Evolutionary conservation across 345 rosid species (phyloP).

Genomic region (Durio zibethinus): DNA sequence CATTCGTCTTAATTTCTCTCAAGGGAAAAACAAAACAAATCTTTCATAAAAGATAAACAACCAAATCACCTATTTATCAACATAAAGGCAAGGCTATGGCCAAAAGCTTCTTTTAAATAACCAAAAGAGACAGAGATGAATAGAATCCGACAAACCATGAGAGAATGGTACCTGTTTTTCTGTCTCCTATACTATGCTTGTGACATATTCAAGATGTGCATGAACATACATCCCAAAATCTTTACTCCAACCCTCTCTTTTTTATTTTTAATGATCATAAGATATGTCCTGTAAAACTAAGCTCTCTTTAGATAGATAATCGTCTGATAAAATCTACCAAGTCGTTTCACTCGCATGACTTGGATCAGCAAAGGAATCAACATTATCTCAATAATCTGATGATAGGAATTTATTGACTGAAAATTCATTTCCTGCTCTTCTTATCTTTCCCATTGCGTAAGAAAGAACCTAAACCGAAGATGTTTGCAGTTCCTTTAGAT

Average conservation of each 20-base stretch:
- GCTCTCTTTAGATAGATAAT: neutral
- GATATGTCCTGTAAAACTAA: neutral
- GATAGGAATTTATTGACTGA: neutral
- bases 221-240: neutral
- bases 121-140: neutral
- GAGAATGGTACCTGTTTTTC: slow-evolving; percentile 26
- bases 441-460: slow-evolving; percentile 52
- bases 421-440: slow-evolving; percentile 39
- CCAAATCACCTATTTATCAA: slow-evolving; percentile 1
- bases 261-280: neutral
- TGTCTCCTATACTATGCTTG: slow-evolving; percentile 27
- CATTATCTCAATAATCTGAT: neutral
- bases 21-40: slow-evolving; percentile 1
- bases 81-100: neutral
- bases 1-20: neutral
- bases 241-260: neutral
- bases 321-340: neutral
- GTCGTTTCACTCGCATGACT: neutral
- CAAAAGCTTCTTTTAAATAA: slow-evolving; percentile 10
- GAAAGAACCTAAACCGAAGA: slow-evolving; percentile 60
- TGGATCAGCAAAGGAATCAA: neutral
- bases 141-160: slow-evolving; percentile 31
- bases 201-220: slow-evolving; percentile 13
- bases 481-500: slow-evolving; percentile 40
- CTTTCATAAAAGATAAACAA: slow-evolving; percentile 1